Percentiles rank a stretch among this genome's conserved stretches.
Evolutionary conservation across 768 basidiomycete genomes (phyloP).

Genomic region (Boletus vermiculosoides): DNA sequence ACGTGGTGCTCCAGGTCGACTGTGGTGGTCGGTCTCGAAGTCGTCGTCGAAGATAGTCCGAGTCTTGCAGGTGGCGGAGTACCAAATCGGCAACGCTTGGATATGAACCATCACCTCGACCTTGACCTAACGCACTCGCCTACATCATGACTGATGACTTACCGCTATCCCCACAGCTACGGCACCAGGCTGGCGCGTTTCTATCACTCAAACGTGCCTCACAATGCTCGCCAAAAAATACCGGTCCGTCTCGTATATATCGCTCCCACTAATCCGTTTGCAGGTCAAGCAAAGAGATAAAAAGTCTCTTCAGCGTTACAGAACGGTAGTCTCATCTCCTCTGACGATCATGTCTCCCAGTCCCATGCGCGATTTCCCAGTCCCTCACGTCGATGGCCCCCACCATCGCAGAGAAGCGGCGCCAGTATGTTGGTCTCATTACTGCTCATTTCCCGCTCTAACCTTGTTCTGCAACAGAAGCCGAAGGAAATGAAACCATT

Average conservation of each 20-base stretch:
- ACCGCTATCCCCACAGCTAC: conserved; percentile 30
- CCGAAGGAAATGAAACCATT: conserved; percentile 20
- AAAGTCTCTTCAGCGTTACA: conserved; percentile 11
- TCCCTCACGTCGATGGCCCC: conserved; percentile 1
- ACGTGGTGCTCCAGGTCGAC: conserved; percentile 21
- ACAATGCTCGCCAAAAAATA: conserved; percentile 18
- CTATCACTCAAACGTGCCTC: conserved; percentile 28
- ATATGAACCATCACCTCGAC: conserved; percentile 32
- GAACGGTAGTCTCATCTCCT: conserved; percentile 11
- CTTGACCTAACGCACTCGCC: conserved; percentile 26
- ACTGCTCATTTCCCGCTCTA: conserved; percentile 8
- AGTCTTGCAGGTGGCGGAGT: conserved; percentile 30
- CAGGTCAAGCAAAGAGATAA: conserved; percentile 11
- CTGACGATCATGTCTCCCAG: conserved; percentile 10
- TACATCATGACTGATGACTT: conserved; percentile 27
- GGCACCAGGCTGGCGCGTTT: conserved; percentile 36
- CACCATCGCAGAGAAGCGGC: conserved; percentile 22
- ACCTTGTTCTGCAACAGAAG: conserved; percentile 21
- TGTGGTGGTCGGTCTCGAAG: conserved; percentile 13
- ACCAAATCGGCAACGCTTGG: conserved; percentile 30
- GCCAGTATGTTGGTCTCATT: conserved; percentile 20
- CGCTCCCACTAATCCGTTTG: conserved; percentile 10
- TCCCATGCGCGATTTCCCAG: conserved; percentile 15
- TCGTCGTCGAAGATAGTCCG: conserved; percentile 5
- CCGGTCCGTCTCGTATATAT: conserved; percentile 31